phyloP scores from a whole-genome alignment of 2,329 filamentous ascomycete genomes.

The Fusarium sp. region DNA sequence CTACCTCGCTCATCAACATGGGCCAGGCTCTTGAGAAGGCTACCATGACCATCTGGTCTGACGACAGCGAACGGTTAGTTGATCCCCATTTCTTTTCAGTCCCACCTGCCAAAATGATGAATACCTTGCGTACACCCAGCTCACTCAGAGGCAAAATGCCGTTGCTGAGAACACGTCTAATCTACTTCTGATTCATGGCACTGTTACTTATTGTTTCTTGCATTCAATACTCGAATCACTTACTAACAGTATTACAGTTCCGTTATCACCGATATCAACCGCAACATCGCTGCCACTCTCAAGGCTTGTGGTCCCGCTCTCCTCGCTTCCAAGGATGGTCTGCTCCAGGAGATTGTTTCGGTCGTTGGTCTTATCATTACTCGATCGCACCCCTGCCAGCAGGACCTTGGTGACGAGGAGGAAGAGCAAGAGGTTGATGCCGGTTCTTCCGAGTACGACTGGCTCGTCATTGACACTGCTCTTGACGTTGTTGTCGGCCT shows the following conservation, averaged over 20 bases:
- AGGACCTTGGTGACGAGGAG: conserved; percentile 85
- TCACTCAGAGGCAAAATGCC: conserved; percentile 96
- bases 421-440: conserved; percentile 78
- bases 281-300: conserved; percentile 89
- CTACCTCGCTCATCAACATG: conserved; percentile 83
- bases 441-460: conserved; percentile 95
- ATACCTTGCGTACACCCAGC: conserved; percentile 93
- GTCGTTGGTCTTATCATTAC: conserved; percentile 84
- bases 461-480: conserved; percentile 94
- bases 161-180: conserved; percentile 85
- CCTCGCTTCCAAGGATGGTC: conserved; percentile 74
- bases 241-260: conserved; percentile 70
- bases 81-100: conserved; percentile 28
- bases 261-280: conserved; percentile 94
- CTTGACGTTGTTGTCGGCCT: conserved; percentile 91
- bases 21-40: conserved; percentile 87
- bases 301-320: conserved; percentile 92
- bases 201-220: conserved; percentile 45
- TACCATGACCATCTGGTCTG: conserved; percentile 86
- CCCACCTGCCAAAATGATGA: conserved; percentile 77
- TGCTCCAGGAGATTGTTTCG: conserved; percentile 81
- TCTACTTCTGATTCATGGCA: conserved; percentile 55
- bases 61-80: conserved; percentile 94
- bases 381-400: conserved; percentile 91
- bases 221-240: conserved; percentile 30